Evolutionary conservation across 78 protist species (phyloP).

Genomic region (Chrysochromulina tobinii): DNA sequence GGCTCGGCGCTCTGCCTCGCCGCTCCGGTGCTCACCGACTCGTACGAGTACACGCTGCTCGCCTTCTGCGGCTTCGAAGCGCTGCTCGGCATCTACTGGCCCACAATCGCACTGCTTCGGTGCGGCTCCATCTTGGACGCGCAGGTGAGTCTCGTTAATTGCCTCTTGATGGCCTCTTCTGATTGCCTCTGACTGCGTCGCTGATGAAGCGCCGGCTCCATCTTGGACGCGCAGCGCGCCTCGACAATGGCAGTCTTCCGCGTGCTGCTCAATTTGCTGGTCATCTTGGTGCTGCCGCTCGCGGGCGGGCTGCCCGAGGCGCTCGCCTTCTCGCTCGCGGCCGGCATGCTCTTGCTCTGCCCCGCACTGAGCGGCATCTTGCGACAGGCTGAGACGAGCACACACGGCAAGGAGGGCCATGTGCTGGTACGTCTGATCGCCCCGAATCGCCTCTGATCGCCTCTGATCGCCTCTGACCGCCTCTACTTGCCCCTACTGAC

Average conservation of each 20-base stretch:
- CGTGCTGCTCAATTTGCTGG: slow-evolving; percentile 88
- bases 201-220: not conserved
- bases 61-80: slow-evolving; percentile 80
- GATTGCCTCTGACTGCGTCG: too few species aligned
- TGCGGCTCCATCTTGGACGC: slow-evolving; percentile 67
- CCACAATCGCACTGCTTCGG: slow-evolving; percentile 64
- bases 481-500: too few species aligned
- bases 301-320: not conserved
- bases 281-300: slow-evolving; percentile 47
- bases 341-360: not conserved
- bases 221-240: slow-evolving; percentile 53
- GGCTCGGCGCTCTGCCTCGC: not conserved
- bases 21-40: not conserved
- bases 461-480: too few species aligned
- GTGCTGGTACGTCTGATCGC: too few species aligned
- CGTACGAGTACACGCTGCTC: not conserved
- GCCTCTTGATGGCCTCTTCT: too few species aligned
- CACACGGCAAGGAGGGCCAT: too few species aligned
- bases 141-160: too few species aligned
- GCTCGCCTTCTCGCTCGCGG: not conserved
- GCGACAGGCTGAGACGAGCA: too few species aligned
- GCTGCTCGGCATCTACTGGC: slow-evolving; percentile 86
- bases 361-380: too few species aligned
- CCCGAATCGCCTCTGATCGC: too few species aligned
- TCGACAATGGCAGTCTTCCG: slow-evolving; percentile 84